phyloP scores from a whole-genome alignment of 148 eudicot genomes.

The Bassia scoparia region DNA sequence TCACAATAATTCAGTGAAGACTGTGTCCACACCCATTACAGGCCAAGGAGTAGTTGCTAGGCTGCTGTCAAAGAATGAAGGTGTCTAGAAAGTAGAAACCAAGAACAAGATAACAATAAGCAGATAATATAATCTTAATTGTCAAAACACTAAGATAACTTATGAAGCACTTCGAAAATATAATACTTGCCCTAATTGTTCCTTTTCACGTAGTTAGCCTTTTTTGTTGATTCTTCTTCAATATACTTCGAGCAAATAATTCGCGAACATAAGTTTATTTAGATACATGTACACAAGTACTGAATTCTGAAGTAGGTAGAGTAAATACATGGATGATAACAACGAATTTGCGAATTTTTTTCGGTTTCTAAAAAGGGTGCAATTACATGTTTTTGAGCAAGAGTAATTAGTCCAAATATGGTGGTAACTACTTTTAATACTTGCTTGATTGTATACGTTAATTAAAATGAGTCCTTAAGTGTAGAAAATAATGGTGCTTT shows the following conservation, averaged over 20 bases:
- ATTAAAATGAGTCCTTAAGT: conserved; percentile 19
- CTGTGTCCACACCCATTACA: conserved; percentile 21
- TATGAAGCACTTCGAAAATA: conserved; percentile 19
- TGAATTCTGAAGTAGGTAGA: conserved; percentile 18
- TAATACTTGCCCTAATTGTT: conserved; percentile 19
- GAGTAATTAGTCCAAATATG: conserved; percentile 10
- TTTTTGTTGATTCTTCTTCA: background rate
- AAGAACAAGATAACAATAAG: conserved; percentile 12
- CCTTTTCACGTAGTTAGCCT: conserved; percentile 10
- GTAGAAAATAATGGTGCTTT: conserved; percentile 10
- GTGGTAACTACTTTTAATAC: conserved; percentile 22
- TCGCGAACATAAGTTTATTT: background rate
- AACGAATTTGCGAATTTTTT: background rate
- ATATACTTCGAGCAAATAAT: background rate
- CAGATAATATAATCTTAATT: conserved; percentile 10
- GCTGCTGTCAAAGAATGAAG: conserved; percentile 21
- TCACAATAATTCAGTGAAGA: conserved; percentile 7
- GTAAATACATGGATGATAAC: background rate
- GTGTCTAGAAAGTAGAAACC: conserved; percentile 21
- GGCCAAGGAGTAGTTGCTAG: conserved; percentile 23
- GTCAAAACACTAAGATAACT: conserved; percentile 26
- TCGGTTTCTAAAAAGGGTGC: conserved; percentile 15
- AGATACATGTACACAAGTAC: background rate
- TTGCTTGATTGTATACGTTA: conserved; percentile 16
- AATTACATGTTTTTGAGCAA: background rate